Evolutionary conservation across 2,329 filamentous ascomycete species (phyloP).

Genomic region (Raffaelea arxii): DNA sequence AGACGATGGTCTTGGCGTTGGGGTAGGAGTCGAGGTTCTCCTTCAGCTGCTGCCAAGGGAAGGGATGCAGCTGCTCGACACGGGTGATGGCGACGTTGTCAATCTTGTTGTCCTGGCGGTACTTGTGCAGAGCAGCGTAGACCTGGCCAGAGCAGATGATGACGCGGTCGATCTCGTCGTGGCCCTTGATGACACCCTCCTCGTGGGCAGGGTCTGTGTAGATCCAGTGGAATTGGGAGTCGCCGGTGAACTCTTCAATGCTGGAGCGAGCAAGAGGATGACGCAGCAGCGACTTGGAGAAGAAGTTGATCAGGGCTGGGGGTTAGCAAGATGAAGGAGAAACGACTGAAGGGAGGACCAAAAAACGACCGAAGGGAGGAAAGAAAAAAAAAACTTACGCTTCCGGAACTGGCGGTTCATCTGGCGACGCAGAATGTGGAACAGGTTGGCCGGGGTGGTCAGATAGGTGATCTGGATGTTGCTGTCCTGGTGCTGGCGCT

Average conservation of each 20-base stretch:
- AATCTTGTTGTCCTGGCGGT: conserved; percentile 77
- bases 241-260: conserved; percentile 82
- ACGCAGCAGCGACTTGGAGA: conserved; percentile 92
- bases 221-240: conserved; percentile 95
- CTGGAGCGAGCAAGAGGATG: conserved; percentile 84
- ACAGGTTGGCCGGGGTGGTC: conserved; percentile 91
- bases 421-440: conserved; percentile 92
- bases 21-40: conserved; percentile 96
- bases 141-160: conserved; percentile 94
- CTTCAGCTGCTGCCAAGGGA: conserved; percentile 94
- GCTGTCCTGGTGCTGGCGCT: conserved; percentile 97
- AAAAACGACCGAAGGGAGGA: background rate
- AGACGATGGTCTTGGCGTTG: conserved; percentile 95
- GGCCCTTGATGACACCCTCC: no score
- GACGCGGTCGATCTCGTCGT: conserved; percentile 85
- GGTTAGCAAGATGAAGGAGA: background rate
- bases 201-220: conserved; percentile 83
- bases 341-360: background rate
- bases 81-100: conserved; percentile 90
- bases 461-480: conserved; percentile 99
- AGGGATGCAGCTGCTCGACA: conserved; percentile 95
- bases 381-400: conserved; percentile 50
- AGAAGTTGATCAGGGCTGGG: conserved; percentile 87
- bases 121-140: conserved; percentile 80
- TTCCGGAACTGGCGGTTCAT: conserved; percentile 99